phyloP scores from a whole-genome alignment of 768 basidiomycete species.

The Leccinum broughii region DNA sequence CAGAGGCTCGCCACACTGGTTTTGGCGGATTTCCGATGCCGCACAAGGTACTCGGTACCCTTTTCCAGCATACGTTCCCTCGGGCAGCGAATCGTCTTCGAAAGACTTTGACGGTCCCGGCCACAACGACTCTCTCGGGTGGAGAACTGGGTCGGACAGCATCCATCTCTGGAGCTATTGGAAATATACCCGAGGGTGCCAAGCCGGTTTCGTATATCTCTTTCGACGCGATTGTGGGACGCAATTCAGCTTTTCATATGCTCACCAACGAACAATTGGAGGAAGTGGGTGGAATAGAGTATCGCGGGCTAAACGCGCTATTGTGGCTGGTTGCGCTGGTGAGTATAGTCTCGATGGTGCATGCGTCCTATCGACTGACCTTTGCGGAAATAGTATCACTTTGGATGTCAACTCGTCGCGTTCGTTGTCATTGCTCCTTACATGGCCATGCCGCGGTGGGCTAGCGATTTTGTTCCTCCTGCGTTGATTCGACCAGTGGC shows the following conservation, averaged over 20 bases:
- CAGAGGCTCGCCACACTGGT: constrained; percentile 40
- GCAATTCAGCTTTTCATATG: constrained; percentile 70
- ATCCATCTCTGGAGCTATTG: constrained; percentile 12
- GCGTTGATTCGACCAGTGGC: constrained; percentile 54
- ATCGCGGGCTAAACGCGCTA: constrained; percentile 76
- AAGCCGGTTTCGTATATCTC: constrained; percentile 75
- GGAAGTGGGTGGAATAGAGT: constrained; percentile 95
- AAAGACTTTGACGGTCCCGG: constrained; percentile 77
- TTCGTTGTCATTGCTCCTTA: constrained; percentile 83
- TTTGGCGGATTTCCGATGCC: constrained; percentile 82
- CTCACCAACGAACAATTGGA: constrained; percentile 83
- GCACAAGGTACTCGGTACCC: constrained; percentile 47
- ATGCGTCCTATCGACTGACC: neutral
- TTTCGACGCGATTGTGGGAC: constrained; percentile 82
- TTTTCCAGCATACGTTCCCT: constrained; percentile 66
- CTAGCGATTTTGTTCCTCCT: constrained; percentile 57
- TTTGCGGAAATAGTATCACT: constrained; percentile 64
- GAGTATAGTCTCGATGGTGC: constrained; percentile 30
- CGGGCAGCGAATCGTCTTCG: constrained; percentile 54
- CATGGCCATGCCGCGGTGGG: constrained; percentile 63
- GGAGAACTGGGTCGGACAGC: constrained; percentile 29
- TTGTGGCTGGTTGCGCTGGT: constrained; percentile 80
- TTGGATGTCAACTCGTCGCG: constrained; percentile 64
- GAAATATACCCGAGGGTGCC: constrained; percentile 39
- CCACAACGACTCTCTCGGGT: constrained; percentile 56